Percentiles rank a stretch among this genome's conserved stretches.
These are phyloP conservation scores for Neolentinus lepideus DNA, from an alignment of 1,284 basidiomycete species.

Conservation along the genomic window DNA sequence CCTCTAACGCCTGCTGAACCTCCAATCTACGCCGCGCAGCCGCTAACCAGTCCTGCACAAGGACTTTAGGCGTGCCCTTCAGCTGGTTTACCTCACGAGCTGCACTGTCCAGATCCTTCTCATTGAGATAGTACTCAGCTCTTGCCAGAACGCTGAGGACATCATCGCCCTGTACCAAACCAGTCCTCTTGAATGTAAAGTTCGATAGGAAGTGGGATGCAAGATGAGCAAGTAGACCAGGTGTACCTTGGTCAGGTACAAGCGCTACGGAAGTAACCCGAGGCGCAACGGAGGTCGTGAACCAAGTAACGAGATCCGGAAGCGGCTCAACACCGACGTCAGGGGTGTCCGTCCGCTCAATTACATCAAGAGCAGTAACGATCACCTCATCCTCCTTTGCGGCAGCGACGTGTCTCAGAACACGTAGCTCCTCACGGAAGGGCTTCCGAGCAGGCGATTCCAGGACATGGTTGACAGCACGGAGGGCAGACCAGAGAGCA, in stretches of 20 bases:
- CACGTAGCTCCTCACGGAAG: slow-evolving; percentile 87
- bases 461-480: slow-evolving; percentile 54
- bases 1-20: slow-evolving; percentile 90
- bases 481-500: slow-evolving; percentile 70
- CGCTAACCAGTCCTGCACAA: slow-evolving; percentile 88
- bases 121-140: slow-evolving; percentile 86
- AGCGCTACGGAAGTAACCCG: slow-evolving; percentile 84
- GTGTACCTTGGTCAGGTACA: slow-evolving; percentile 77
- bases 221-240: slow-evolving; percentile 85
- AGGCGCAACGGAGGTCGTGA: slow-evolving; percentile 78
- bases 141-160: slow-evolving; percentile 83
- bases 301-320: slow-evolving; percentile 86
- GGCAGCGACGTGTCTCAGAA: slow-evolving; percentile 68
- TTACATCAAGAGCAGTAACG: slow-evolving; percentile 57
- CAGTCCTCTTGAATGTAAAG: slow-evolving; percentile 75
- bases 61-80: slow-evolving; percentile 75
- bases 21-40: slow-evolving; percentile 87
- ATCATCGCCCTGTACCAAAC: slow-evolving; percentile 74
- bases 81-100: slow-evolving; percentile 90
- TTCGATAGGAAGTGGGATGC: slow-evolving; percentile 73
- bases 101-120: slow-evolving; percentile 91
- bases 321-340: slow-evolving; percentile 88
- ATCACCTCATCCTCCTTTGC: slow-evolving; percentile 68
- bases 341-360: slow-evolving; percentile 73
- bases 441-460: slow-evolving; percentile 60